Base-by-base conservation (phyloP, 2,329 filamentous ascomycete species). In the Sclerotinia glacialis region DNA sequence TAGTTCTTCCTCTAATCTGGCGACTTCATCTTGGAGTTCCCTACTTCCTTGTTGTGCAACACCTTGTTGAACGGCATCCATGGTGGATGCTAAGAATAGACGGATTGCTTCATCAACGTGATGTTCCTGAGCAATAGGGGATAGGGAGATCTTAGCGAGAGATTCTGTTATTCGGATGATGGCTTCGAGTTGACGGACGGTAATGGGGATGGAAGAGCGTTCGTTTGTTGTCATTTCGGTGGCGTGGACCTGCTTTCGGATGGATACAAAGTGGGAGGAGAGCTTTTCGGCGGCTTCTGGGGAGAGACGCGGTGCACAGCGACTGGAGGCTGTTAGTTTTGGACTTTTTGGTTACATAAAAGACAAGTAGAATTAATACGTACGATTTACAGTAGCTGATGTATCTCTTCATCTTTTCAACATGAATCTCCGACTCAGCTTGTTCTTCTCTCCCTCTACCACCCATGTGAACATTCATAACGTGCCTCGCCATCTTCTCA, bases 31-130 rank as follows among this genome's bases (percentile, higher is more conserved):
- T 78, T 96, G 94, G 66, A 98, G 82, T 79, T 98, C 94, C 69
- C 92, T 89, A 75, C 89, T 93, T 47, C 91, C 92, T 72, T 91
- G 86, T 70, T 89, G 91, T 72, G 90, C 89, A 8, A 60, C 63
- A 68, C 93, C 94, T 74, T 96, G 92, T 68, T 92, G 94, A 66
- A 98, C 93, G 9, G 95, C 95, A 75, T 99, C 94, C 95, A 99
- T 98, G 67, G 95, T 99, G 4, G 89, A 93, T 71, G 93, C 95
- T 40, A 99, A 82, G 88, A 99, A 99, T 21, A 99, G 85, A 0
- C 95, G 89, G 74, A 99, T 99, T 2, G 95, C 95, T 80, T 99
- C 95, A 75, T 99, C 94, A 63, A 99, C 95, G 75, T 99, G 95
- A 56, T 87, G 83, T 78, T 97, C 94, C 0, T 90, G 93, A 2